Percentiles rank a stretch among this genome's conserved stretches.
phyloP scores from a whole-genome alignment of 768 basidiomycete genomes.

The Gyrodon lividus region DNA sequence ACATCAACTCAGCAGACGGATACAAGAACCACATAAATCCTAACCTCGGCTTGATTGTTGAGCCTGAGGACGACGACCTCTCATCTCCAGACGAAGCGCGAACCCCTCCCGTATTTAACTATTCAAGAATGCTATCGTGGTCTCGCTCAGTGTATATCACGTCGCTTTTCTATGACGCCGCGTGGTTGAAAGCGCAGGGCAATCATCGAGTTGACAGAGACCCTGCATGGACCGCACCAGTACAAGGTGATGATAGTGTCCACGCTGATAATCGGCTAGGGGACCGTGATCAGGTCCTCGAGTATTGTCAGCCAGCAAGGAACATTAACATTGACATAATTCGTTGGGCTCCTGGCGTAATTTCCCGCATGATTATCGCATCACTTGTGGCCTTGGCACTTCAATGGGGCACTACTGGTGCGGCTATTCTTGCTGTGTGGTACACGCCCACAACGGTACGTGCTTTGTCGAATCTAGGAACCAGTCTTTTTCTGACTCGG shows the following conservation, averaged over 20 bases:
- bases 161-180: constrained; percentile 18
- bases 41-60: constrained; percentile 18
- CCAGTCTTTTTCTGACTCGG: not conserved
- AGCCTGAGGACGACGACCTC: not conserved
- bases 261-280: constrained; percentile 19
- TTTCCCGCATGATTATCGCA: constrained; percentile 31
- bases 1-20: not conserved
- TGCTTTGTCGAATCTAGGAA: not conserved
- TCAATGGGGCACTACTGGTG: constrained; percentile 33
- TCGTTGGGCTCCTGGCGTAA: constrained; percentile 24
- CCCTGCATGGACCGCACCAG: not conserved
- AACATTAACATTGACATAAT: not conserved
- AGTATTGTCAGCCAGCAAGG: constrained; percentile 19
- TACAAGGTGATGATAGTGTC: not conserved
- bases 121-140: constrained; percentile 24
- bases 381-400: constrained; percentile 28
- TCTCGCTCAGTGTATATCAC: constrained; percentile 13
- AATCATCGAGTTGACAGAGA: constrained; percentile 3
- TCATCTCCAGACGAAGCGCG: constrained; percentile 24
- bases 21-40: not conserved
- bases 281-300: constrained; percentile 12
- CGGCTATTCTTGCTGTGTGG: constrained; percentile 28
- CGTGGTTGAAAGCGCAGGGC: constrained; percentile 6
- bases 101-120: constrained; percentile 26
- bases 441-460: constrained; percentile 32